These are phyloP conservation scores for Datura wrightii DNA, from an alignment of 257 asterid genomes.

Conservation along the genomic window DNA sequence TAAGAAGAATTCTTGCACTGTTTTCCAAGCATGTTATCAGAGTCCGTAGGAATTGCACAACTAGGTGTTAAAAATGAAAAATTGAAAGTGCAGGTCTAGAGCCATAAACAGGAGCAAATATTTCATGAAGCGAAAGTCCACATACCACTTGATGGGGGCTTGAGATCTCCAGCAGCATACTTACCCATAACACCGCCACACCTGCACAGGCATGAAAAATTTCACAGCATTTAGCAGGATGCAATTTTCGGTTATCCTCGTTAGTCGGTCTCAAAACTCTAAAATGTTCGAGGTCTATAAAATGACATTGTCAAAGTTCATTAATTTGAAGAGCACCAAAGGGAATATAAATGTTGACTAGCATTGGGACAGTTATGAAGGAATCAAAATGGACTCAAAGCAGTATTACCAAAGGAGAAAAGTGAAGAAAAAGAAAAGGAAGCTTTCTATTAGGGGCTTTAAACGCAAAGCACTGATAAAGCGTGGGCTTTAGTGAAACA, in stretches of 20 bases:
- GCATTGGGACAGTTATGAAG: not conserved
- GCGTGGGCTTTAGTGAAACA: not conserved
- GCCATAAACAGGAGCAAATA: not conserved
- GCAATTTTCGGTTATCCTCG: not conserved
- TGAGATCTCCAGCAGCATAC: slow-evolving; percentile 97
- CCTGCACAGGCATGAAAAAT: slow-evolving; percentile 49
- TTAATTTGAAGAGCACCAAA: not conserved
- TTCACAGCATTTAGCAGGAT: not conserved
- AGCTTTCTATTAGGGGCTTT: not conserved
- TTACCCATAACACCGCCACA: slow-evolving; percentile 99
- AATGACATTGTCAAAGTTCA: not conserved
- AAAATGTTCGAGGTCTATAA: not conserved
- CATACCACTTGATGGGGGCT: slow-evolving; percentile 91
- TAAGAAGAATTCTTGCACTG: slow-evolving; percentile 7
- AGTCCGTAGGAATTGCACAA: not conserved
- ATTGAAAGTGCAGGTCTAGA: not conserved
- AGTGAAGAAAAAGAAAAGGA: not conserved
- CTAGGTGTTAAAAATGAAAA: not conserved
- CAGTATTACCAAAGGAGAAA: not conserved
- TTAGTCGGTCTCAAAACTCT: slow-evolving; percentile 13
- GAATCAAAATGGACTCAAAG: not conserved
- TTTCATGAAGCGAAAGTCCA: slow-evolving; percentile 33
- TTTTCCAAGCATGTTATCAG: slow-evolving; percentile 19
- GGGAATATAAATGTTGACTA: not conserved
- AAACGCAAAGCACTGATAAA: not conserved